Evolutionary conservation across 1,284 basidiomycete species (phyloP).

Genomic region (Ganoderma boninense): DNA sequence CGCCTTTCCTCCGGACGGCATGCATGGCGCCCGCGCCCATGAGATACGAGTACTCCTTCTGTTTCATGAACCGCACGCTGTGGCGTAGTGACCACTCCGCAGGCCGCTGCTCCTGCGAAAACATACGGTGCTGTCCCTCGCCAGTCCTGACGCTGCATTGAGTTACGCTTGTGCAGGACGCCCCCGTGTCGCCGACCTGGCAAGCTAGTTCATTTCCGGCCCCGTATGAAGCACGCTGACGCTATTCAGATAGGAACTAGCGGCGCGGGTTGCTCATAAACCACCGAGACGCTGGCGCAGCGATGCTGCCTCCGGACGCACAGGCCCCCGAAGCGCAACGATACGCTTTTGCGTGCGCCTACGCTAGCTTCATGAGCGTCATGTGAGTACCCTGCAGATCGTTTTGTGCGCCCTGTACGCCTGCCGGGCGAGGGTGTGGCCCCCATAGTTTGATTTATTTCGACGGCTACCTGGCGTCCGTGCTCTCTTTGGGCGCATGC

Average conservation of each 20-base stretch:
- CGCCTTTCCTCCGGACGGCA: conserved; percentile 4
- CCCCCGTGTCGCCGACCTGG: neutral
- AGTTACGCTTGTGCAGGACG: neutral
- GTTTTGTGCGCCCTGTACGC: neutral
- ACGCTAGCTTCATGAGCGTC: conserved; percentile 8
- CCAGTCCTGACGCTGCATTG: conserved; percentile 4
- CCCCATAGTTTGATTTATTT: conserved; percentile 6
- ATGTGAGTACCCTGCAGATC: conserved; percentile 4
- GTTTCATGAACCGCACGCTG: conserved; percentile 3
- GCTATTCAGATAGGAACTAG: conserved; percentile 9
- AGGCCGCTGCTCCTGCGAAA: neutral
- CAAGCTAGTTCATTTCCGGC: conserved; percentile 8
- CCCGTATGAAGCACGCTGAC: conserved; percentile 6
- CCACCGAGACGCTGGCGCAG: conserved; percentile 8
- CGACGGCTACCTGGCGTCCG: conserved; percentile 4
- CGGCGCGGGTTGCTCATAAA: conserved; percentile 9
- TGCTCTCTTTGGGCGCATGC: conserved; percentile 3
- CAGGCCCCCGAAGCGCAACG: neutral
- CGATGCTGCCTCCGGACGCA: conserved; percentile 5
- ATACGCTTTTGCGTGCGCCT: conserved; percentile 8
- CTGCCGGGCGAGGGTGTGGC: neutral
- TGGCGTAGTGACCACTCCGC: conserved; percentile 4
- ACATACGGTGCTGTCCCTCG: conserved; percentile 1
- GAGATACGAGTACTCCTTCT: conserved; percentile 1
- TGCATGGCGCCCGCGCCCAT: conserved; percentile 7